Base-by-base conservation (phyloP, 176 grass and related monocot genomes). In the Rhynchospora tenuis region DNA sequence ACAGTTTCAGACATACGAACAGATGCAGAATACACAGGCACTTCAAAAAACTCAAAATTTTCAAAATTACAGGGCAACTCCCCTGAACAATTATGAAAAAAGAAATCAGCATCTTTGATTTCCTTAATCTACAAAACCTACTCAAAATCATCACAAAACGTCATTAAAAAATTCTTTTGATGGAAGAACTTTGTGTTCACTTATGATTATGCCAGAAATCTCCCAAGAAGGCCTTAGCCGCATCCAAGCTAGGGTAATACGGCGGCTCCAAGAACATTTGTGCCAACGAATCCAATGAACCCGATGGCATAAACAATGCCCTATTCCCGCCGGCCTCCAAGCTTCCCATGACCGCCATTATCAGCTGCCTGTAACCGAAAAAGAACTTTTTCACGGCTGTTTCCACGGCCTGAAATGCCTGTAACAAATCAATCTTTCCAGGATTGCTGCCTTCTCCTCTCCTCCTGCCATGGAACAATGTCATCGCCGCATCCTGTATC, bases 231-330 rank as follows among this genome's bases (percentile, higher is more conserved):
- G 92, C 91, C 70, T 95, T 98, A 10, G 95, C 95, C 10, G 95
- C 95, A 64, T 98, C 95, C 86, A 98, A 86, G 87, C 95, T 98
- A 3, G 95, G 95, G 86, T 82, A 98, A 85, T 98, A 98, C 0
- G 92, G 89, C 54, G 95, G 95, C 73, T 98, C 95, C 22, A 98
- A 70, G 86, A 98, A 91, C 95, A 98, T 87, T 68, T 98, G 95
- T 1, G 87, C 86, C 16, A 93, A 62, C 8, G 87, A 73, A 43
- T 95, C 95, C 82, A 90, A 70, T 28, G 82, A 91, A 43, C 93
- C 90, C 12, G 84, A 84, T 61, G 95, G 92, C 79, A 87, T 47
- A 73, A 88, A 91, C 62, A 94, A 83, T 6, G 89, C 82, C 2
- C 85, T 68, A 78, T 93, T 94, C 31, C 90, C 82, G n/a, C 84